Conservation (phyloP, 129 eudicot species). For the Chrysanthemum makinoi region DNA sequence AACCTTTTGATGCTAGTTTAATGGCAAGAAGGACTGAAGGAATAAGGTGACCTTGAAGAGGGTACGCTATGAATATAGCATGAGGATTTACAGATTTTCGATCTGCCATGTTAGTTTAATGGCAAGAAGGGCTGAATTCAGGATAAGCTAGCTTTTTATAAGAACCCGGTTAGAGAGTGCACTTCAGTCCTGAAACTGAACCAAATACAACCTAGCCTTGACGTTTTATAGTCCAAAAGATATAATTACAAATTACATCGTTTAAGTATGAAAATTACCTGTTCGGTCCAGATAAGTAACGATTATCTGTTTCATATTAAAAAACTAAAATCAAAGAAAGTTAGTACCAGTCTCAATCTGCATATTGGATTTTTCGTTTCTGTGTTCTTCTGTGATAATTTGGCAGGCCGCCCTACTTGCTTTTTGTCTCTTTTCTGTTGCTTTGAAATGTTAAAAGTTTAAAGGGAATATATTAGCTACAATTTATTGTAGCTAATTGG, state of each 20-base stretch:
- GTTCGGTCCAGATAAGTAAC: too few species aligned
- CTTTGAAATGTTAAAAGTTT: neutral
- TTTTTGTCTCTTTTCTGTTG: neutral
- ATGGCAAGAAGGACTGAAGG: slow-evolving; percentile 63
- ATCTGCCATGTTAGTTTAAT: slow-evolving; percentile 25
- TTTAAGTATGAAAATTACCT: neutral
- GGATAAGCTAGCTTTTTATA: neutral
- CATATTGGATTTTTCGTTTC: neutral
- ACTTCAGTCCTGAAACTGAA: neutral
- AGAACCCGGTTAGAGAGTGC: neutral
- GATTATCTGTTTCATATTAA: too few species aligned
- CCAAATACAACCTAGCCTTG: neutral
- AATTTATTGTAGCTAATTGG: too few species aligned
- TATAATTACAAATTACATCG: neutral
- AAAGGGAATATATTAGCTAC: too few species aligned
- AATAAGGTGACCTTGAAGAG: slow-evolving; percentile 72
- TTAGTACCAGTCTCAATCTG: neutral
- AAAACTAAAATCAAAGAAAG: too few species aligned
- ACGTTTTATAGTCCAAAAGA: neutral
- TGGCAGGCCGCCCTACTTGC: neutral
- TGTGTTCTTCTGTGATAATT: too few species aligned
- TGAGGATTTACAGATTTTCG: slow-evolving; percentile 40
- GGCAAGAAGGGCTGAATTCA: too few species aligned
- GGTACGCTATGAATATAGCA: slow-evolving; percentile 61
- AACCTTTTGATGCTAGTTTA: slow-evolving; percentile 66